A percentile compares a stretch with the other conserved stretches of the same genome.
Conservation (phyloP, 345 rosid species). For the Heritiera fomes region DNA sequence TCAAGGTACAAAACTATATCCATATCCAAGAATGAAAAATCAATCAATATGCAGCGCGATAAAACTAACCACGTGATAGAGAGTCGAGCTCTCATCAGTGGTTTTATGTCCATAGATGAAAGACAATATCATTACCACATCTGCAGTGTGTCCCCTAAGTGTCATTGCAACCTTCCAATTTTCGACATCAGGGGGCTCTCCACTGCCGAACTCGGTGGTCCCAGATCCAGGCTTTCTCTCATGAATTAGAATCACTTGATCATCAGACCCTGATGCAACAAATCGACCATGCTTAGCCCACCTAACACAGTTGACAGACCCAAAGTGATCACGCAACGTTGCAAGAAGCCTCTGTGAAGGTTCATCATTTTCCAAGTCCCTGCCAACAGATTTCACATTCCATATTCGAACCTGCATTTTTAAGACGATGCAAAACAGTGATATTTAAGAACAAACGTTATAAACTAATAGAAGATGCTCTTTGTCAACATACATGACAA, state of each 20-base stretch:
- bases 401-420: slow-evolving; percentile 83
- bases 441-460: background rate
- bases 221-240: slow-evolving; percentile 98
- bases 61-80: slow-evolving; percentile 2
- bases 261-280: slow-evolving; percentile 97
- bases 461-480: background rate
- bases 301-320: slow-evolving; percentile 98
- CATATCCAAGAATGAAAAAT: slow-evolving; percentile 3
- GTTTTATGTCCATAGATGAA: background rate
- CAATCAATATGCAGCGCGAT: slow-evolving; percentile 1
- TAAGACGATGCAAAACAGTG: background rate
- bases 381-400: slow-evolving; percentile 84
- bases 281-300: slow-evolving; percentile 96
- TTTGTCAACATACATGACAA: slow-evolving; percentile 3
- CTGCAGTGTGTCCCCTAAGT: slow-evolving; percentile 95
- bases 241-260: slow-evolving; percentile 86
- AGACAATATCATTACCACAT: slow-evolving; percentile 78
- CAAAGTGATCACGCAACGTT: slow-evolving; percentile 96
- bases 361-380: slow-evolving; percentile 57
- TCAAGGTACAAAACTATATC: background rate
- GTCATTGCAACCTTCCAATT: slow-evolving; percentile 99
- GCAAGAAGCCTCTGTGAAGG: slow-evolving; percentile 82
- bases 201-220: slow-evolving; percentile 95
- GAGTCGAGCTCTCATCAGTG: slow-evolving; percentile 4
- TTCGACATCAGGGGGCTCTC: slow-evolving; percentile 97